Evolutionary conservation across 768 basidiomycete species (phyloP).

Genomic region (Leccinum incarnatum): DNA sequence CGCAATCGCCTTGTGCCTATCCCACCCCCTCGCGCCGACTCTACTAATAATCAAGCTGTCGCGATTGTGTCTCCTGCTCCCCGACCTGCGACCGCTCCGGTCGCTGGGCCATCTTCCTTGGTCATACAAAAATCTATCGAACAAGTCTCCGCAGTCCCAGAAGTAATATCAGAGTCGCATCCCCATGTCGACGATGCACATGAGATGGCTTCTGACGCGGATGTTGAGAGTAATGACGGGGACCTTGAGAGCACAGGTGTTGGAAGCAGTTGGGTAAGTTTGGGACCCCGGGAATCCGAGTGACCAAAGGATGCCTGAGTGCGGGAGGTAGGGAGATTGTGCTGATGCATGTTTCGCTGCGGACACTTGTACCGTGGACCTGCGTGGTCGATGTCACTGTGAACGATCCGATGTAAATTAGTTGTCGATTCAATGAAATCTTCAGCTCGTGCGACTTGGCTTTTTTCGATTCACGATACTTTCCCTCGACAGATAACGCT

Average conservation of each 20-base stretch:
- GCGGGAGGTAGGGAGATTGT: not conserved
- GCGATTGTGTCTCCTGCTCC: constrained; percentile 16
- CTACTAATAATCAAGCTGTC: constrained; percentile 27
- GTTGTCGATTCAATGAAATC: not conserved
- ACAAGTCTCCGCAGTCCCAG: constrained; percentile 8
- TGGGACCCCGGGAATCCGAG: constrained; percentile 33
- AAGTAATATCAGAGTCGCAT: constrained; percentile 8
- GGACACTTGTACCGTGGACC: not conserved
- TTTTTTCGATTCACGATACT: not conserved
- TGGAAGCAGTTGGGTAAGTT: constrained; percentile 69
- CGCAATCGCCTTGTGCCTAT: constrained; percentile 59
- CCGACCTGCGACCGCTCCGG: constrained; percentile 10
- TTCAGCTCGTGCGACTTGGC: not conserved
- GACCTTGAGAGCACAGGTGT: constrained; percentile 50
- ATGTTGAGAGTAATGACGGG: constrained; percentile 62
- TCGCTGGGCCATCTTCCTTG: not conserved
- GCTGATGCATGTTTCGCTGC: not conserved
- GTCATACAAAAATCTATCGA: constrained; percentile 4
- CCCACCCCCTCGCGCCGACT: constrained; percentile 40
- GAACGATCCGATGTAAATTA: not conserved
- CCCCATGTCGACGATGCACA: constrained; percentile 16
- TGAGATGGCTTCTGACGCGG: constrained; percentile 62
- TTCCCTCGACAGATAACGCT: not conserved
- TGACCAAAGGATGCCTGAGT: constrained; percentile 8
- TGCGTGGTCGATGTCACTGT: not conserved